phyloP scores from a whole-genome alignment of 2,329 filamentous ascomycete genomes.

The Aspergillus piperis region DNA sequence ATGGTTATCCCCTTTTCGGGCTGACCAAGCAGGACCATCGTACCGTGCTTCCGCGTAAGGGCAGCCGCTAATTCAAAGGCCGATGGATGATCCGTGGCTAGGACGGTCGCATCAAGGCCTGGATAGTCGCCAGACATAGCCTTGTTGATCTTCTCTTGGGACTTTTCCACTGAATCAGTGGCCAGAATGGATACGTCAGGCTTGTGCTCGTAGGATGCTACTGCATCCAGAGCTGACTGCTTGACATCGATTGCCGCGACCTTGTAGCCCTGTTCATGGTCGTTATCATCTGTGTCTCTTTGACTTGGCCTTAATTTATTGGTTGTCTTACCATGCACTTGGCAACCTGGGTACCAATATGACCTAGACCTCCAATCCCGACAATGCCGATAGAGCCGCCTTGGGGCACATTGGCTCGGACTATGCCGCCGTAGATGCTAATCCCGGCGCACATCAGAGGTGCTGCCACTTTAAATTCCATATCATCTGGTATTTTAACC shows the following conservation, averaged over 20 bases:
- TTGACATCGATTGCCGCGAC: not conserved
- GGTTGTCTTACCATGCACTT: not conserved
- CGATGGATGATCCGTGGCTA: not conserved
- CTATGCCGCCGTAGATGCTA: not conserved
- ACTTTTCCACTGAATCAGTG: not conserved
- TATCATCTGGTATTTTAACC: not conserved
- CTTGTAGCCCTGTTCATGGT: not conserved
- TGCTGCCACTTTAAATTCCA: not conserved
- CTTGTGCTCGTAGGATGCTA: not conserved
- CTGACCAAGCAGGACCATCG: slow-evolving; percentile 62
- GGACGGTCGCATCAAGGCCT: not conserved
- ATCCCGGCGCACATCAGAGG: not conserved
- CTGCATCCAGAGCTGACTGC: not conserved
- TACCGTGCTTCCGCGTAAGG: slow-evolving; percentile 61
- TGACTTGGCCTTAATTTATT: too few species aligned
- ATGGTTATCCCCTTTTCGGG: slow-evolving; percentile 31
- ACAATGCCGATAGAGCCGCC: not conserved
- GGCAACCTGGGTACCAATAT: not conserved
- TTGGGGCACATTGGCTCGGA: not conserved
- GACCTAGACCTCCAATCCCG: not conserved
- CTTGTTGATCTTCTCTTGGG: not conserved
- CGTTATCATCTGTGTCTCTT: too few species aligned
- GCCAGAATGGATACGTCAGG: not conserved
- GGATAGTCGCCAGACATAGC: not conserved
- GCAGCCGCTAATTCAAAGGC: not conserved